Evolutionary conservation across 352 stramenopile species (phyloP).

Genomic region (Blastocystis sp.): DNA sequence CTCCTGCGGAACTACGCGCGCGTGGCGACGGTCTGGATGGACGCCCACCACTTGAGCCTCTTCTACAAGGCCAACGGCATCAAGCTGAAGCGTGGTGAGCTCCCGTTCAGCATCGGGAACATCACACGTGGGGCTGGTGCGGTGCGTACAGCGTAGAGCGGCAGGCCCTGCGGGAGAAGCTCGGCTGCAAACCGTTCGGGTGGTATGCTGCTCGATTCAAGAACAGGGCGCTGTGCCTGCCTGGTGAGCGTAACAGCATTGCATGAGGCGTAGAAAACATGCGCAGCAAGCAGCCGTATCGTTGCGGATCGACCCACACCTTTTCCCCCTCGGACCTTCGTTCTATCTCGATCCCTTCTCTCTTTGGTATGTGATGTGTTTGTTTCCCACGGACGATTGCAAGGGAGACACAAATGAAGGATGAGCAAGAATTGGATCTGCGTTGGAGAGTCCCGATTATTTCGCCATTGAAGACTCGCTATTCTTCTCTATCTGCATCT

Average conservation of each 20-base stretch:
- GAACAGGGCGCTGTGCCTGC: not conserved
- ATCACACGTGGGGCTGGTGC: not conserved
- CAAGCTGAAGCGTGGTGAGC: slow-evolving; percentile 35
- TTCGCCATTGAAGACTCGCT: too few species aligned
- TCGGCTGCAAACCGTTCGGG: slow-evolving; percentile 38
- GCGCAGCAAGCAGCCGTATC: not conserved
- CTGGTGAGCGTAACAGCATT: not conserved
- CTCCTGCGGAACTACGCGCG: slow-evolving; percentile 34
- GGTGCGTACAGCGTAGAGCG: slow-evolving; percentile 14
- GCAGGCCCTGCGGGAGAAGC: not conserved
- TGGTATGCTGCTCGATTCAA: slow-evolving; percentile 31
- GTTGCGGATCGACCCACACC: not conserved
- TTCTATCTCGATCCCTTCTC: too few species aligned
- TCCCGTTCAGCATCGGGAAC: slow-evolving; percentile 22
- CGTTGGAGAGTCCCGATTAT: too few species aligned
- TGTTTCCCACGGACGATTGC: too few species aligned
- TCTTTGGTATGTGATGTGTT: too few species aligned
- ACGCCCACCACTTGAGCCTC: not conserved
- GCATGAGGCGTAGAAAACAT: not conserved
- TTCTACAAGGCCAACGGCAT: slow-evolving; percentile 26
- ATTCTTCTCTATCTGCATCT: too few species aligned
- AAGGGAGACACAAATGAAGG: too few species aligned
- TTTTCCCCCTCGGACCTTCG: not conserved
- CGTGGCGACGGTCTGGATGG: slow-evolving; percentile 56
- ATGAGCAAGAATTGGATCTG: too few species aligned